These are phyloP conservation scores for Ceratopteris richardii DNA, from an alignment of 75 land plant species.

Conservation along the genomic window DNA sequence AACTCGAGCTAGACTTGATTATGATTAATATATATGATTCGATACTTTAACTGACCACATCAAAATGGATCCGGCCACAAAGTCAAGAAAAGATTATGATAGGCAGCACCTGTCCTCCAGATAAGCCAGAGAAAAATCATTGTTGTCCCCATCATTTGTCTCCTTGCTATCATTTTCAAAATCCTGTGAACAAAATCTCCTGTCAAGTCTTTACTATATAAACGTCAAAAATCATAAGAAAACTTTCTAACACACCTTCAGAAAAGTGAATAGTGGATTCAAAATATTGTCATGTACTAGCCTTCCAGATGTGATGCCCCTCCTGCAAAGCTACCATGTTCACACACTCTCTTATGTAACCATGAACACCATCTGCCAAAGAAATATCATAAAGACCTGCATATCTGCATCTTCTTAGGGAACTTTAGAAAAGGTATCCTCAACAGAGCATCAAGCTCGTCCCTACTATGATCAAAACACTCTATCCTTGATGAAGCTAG, in stretches of 20 bases:
- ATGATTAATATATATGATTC: too few relatives aligned
- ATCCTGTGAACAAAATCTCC: neutral
- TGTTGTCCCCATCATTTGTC: neutral
- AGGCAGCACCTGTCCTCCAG: neutral
- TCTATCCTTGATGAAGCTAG: too few relatives aligned
- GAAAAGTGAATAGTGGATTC: neutral
- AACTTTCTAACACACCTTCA: neutral
- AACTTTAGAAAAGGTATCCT: too few relatives aligned
- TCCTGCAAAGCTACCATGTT: neutral
- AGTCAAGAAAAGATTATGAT: neutral
- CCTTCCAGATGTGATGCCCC: neutral
- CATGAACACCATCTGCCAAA: neutral
- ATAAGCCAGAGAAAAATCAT: neutral
- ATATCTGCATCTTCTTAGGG: neutral
- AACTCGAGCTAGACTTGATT: too few relatives aligned
- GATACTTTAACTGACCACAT: too few relatives aligned
- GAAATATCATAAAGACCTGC: neutral
- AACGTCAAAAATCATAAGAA: too few relatives aligned
- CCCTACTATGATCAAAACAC: too few relatives aligned
- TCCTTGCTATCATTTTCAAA: neutral
- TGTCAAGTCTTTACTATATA: too few relatives aligned
- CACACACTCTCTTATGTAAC: neutral
- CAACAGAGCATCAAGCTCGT: too few relatives aligned
- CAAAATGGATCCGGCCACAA: too few relatives aligned
- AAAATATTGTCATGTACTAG: neutral